phyloP scores from a whole-genome alignment of 2,329 filamentous ascomycete genomes.

The Nemania sp. region DNA sequence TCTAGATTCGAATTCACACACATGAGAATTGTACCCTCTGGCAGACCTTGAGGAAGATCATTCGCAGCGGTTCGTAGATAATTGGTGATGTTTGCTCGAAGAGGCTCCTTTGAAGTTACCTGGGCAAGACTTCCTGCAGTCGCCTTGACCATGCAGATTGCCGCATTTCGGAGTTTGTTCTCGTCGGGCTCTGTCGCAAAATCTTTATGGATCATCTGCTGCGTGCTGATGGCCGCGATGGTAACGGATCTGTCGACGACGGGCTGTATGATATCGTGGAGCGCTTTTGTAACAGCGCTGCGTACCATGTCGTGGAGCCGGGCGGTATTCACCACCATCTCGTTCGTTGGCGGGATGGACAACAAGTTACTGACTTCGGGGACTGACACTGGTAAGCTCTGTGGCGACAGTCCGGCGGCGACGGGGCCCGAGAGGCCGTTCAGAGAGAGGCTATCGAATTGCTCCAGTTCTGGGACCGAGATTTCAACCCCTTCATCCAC shows the following conservation, averaged over 20 bases:
- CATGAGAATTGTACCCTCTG: constrained; percentile 95
- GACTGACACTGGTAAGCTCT: constrained; percentile 75
- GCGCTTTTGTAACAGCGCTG: constrained; percentile 82
- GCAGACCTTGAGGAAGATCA: constrained; percentile 77
- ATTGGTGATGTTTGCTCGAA: constrained; percentile 95
- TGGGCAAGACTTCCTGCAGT: constrained; percentile 91
- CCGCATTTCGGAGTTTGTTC: constrained; percentile 80
- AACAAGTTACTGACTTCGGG: constrained; percentile 82
- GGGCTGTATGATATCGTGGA: constrained; percentile 95
- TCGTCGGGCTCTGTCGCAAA: constrained; percentile 93
- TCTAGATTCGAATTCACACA: constrained; percentile 98
- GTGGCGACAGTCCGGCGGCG: constrained; percentile 74
- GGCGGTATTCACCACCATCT: constrained; percentile 72
- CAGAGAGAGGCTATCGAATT: constrained; percentile 80
- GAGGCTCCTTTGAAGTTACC: constrained; percentile 97
- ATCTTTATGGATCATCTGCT: constrained; percentile 94
- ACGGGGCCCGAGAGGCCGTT: constrained; percentile 72
- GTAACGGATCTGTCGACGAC: constrained; percentile 97
- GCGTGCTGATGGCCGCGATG: constrained; percentile 94
- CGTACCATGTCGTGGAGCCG: constrained; percentile 78
- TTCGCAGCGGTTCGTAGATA: constrained; percentile 77
- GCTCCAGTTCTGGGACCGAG: constrained; percentile 70
- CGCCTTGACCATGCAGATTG: constrained; percentile 92
- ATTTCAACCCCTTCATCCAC: constrained; percentile 65
- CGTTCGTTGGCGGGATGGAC: constrained; percentile 78